These are phyloP conservation scores for Neurospora hispaniola DNA, from an alignment of 495 filamentous ascomycete species.

Conservation along the genomic window DNA sequence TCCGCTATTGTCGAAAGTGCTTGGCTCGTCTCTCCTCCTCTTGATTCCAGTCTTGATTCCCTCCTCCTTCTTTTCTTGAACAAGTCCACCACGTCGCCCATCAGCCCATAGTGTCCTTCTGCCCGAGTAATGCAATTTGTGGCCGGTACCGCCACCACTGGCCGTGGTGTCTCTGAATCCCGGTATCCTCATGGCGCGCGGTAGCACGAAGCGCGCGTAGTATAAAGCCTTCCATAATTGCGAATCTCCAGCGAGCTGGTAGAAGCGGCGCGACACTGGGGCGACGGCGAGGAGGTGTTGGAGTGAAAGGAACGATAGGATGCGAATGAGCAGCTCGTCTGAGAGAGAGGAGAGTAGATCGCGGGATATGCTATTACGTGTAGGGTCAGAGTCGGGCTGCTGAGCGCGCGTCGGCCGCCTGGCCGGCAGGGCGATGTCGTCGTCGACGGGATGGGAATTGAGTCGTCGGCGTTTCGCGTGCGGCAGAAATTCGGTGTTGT, in stretches of 20 bases:
- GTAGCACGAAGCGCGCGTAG: constrained; percentile 81
- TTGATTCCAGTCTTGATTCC: background rate
- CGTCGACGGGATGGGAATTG: background rate
- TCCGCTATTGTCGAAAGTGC: background rate
- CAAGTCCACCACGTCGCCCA: constrained; percentile 34
- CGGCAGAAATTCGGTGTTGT: background rate
- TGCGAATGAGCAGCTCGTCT: constrained; percentile 79
- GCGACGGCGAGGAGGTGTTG: constrained; percentile 59
- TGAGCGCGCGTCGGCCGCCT: background rate
- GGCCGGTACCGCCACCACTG: constrained; percentile 13
- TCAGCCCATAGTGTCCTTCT: constrained; percentile 77
- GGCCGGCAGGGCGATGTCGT: background rate
- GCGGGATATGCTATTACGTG: background rate
- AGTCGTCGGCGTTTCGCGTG: background rate
- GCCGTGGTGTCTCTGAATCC: constrained; percentile 42
- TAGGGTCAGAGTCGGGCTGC: background rate
- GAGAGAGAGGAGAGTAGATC: constrained; percentile 53
- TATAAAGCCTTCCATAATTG: constrained; percentile 89
- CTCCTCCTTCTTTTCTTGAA: constrained; percentile 32
- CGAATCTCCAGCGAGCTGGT: constrained; percentile 64
- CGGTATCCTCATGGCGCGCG: constrained; percentile 67
- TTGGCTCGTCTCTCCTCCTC: background rate
- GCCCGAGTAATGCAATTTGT: constrained; percentile 54
- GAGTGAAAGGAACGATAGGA: constrained; percentile 66
- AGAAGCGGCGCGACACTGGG: constrained; percentile 69